Conservation (phyloP, 768 basidiomycete species). For the Gelatoporia subvermispora region DNA sequence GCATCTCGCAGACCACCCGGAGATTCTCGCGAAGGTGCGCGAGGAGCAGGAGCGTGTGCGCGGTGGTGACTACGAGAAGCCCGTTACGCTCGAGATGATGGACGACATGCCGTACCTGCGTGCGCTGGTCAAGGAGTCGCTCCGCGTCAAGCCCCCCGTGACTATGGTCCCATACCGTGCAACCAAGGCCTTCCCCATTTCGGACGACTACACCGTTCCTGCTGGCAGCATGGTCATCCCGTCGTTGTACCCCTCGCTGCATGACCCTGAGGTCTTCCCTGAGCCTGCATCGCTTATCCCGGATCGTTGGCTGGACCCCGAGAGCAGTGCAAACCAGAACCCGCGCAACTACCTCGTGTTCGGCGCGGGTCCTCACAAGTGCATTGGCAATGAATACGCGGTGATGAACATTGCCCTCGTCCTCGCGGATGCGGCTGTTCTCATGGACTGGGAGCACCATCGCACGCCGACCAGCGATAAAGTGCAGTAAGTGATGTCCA, state of each 20-base stretch:
- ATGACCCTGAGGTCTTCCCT: conserved; percentile 84
- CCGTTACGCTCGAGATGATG: conserved; percentile 82
- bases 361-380: conserved; percentile 88
- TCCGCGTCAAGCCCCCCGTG: conserved; percentile 90
- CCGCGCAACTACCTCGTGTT: conserved; percentile 97
- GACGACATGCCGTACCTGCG: conserved; percentile 91
- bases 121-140: conserved; percentile 90
- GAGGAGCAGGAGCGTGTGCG: conserved; percentile 88
- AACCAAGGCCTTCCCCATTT: conserved; percentile 87
- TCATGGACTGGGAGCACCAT: conserved; percentile 86
- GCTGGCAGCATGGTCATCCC: conserved; percentile 92
- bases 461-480: conserved; percentile 73
- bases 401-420: conserved; percentile 85
- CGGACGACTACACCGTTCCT: conserved; percentile 88
- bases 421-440: conserved; percentile 73
- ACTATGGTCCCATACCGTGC: conserved; percentile 98
- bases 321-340: conserved; percentile 72
- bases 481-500: conserved; percentile 62
- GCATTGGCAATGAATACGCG: conserved; percentile 92
- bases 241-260: conserved; percentile 87
- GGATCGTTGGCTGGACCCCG: conserved; percentile 88
- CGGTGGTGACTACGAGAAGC: conserved; percentile 66
- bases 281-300: conserved; percentile 80
- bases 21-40: conserved; percentile 80
- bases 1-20: conserved; percentile 89